These are phyloP conservation scores for Berkeleyomyces basicola DNA, from an alignment of 2,329 filamentous ascomycete species.

Conservation along the genomic window DNA sequence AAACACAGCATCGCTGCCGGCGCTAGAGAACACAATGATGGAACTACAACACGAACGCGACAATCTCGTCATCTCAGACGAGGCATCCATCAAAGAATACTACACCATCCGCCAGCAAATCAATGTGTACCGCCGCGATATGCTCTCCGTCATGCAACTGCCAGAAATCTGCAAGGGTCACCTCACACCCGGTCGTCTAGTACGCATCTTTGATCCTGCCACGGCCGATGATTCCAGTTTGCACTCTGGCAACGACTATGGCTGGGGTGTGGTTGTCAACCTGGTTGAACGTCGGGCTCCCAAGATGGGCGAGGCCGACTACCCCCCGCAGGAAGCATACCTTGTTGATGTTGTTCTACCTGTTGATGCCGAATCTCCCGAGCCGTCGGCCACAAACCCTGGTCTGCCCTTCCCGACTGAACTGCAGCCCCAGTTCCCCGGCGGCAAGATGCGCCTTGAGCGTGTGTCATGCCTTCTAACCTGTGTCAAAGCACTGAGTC, in stretches of 20 bases:
- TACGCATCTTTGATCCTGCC: constrained; percentile 60
- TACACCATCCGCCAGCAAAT: constrained; percentile 79
- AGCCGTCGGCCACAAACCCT: constrained; percentile 24
- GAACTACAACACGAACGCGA: constrained; percentile 61
- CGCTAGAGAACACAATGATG: constrained; percentile 67
- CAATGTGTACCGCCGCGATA: constrained; percentile 68
- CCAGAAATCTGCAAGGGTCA: constrained; percentile 75
- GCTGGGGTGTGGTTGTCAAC: constrained; percentile 82
- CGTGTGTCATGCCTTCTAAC: constrained; percentile 74
- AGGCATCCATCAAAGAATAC: constrained; percentile 82
- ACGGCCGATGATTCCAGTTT: constrained; percentile 27
- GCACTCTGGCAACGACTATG: constrained; percentile 45
- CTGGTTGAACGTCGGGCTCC: constrained; percentile 47
- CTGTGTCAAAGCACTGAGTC: constrained; percentile 69
- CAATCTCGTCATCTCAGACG: constrained; percentile 63
- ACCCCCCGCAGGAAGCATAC: constrained; percentile 58
- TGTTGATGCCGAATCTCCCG: constrained; percentile 31
- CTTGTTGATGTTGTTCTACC: constrained; percentile 68
- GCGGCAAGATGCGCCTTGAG: constrained; percentile 55
- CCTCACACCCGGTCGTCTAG: constrained; percentile 70
- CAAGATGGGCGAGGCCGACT: constrained; percentile 52
- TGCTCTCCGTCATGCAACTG: constrained; percentile 81
- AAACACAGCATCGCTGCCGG: constrained; percentile 73
- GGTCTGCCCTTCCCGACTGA: constrained; percentile 38
- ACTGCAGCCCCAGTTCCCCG: constrained; percentile 43